Base-by-base conservation (phyloP, 73 alveolate genomes). In the Stentor roeselii region DNA sequence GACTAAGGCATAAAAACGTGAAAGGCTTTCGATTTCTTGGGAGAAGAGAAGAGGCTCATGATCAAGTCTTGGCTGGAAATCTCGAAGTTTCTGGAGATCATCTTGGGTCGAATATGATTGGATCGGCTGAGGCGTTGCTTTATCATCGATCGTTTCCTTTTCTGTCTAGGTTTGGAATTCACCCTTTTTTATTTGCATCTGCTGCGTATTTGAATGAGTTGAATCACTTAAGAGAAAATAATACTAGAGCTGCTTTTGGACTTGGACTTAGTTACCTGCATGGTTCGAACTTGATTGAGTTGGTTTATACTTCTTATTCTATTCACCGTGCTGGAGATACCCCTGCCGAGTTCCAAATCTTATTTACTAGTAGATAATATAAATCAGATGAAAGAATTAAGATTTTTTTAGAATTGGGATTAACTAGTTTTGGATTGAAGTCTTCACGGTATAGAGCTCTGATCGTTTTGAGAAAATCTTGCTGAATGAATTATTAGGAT, bases 291-390 rank as follows among this genome's bases (percentile, higher is more conserved):
- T 50, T 21, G 6, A 11, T 50, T 6, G 67, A 50, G 30, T 50
- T 50, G 6, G 6, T 21, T 50, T 50, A 50, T 50, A 21, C 67
- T 50, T 50, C 67, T 50, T 11, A 21, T 11, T 6, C 21, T 50
- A 11, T 6, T 6, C 6, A 21, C 6, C 67, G 21, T 6, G 30
- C 67, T 11, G 67, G 67, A 50, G 67, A 50, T 50, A 50, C 21
- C 67, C 67, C 67, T 11, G 67, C 67, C 6, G 67, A 50, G 67
- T 50, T 50, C 67, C 67, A 50, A 50, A 21, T 50, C 30, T 50
- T 50, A 11, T 50, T 50, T 21, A 50, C 67, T n/a, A n/a, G n/a
- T n/a, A n/a, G n/a, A n/a, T n/a, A n/a, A n/a, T n/a, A n/a, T n/a
- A n/a, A n/a, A n/a, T n/a, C n/a, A n/a, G n/a, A n/a, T n/a, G n/a